Base-by-base conservation (phyloP, 2,329 filamentous ascomycete species). In the Atkinsonella hypoxylon region DNA sequence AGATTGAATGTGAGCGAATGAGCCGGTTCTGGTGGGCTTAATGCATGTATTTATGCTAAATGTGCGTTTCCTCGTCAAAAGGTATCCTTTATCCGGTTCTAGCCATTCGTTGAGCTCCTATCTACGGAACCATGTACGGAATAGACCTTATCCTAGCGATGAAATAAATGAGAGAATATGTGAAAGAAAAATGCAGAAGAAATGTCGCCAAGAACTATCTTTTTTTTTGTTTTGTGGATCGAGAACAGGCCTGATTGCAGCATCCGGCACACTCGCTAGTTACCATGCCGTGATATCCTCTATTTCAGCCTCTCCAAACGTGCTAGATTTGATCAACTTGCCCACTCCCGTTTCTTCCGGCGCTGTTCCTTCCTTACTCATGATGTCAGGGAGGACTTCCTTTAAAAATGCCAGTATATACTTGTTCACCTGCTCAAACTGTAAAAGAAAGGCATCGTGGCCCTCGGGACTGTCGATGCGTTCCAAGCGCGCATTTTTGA, bases 201-300 rank as follows among this genome's bases (percentile, higher is more conserved):
- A 5, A 26, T 26, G 26, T 26, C 7, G 4, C 26, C 26, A 26
- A 26, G 26, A 7, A 8, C 26, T 7, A 26, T 26, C 4, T 5
- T 26, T 26, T 7, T 7, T 26, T 5, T 26, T 26, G 5, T 7
- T 26, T 26, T 2, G 26, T 7, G 26, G 26, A 7, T n/a, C 6
- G 26, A 26, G 26, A 26, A 5, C 4, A 26, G 26, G 26, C 26
- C 8, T 26, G 26, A 26, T 26, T 6, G 26, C 7, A 26, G 26
- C 7, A 26, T 7, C 26, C 26, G 26, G 8, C 26, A 26, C 26
- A 26, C 26, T 26, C 36, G n/a, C 68, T 78, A 96, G n/a, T 68
- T 78, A 96, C 90, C 90, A 96, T 20, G 89, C 89, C 34, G 89
- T 95, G 59, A 96, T 95, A 64, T 97, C 93, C 54, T 91, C 91